phyloP scores from a whole-genome alignment of 345 rosid genomes.

The Carallia brachiata region DNA sequence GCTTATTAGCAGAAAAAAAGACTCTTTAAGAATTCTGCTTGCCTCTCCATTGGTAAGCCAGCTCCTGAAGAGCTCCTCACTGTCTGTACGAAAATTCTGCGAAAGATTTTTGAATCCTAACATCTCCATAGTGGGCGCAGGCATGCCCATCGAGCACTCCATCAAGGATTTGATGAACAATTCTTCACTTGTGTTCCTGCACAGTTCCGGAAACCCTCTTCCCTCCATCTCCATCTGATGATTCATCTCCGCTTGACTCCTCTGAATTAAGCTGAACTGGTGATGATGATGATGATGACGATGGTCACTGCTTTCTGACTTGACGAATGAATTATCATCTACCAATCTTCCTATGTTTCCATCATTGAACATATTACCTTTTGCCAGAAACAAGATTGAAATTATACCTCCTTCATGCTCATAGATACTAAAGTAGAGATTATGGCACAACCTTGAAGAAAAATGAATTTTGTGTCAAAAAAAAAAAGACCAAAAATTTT shows the following conservation, averaged over 20 bases:
- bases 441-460: background rate
- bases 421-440: too few relatives aligned
- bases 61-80: conserved; percentile 74
- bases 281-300: conserved; percentile 1
- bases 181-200: conserved; percentile 65
- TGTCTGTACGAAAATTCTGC: conserved; percentile 52
- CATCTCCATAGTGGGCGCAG: conserved; percentile 55
- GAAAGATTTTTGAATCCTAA: conserved; percentile 55
- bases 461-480: background rate
- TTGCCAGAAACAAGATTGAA: background rate
- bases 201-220: conserved; percentile 45
- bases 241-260: conserved; percentile 28
- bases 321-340: conserved; percentile 6
- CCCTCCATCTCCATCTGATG: conserved; percentile 45
- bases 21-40: conserved; percentile 19
- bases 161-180: conserved; percentile 57
- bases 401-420: too few relatives aligned
- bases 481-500: background rate
- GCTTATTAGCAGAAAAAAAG: background rate
- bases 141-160: conserved; percentile 57
- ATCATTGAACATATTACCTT: conserved; percentile 27
- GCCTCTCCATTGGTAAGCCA: conserved; percentile 84
- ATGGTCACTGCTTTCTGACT: conserved; percentile 14
- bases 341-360: conserved; percentile 21
- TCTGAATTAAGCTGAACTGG: conserved; percentile 12